These are phyloP conservation scores for Cadophora luteo-olivacea DNA, from an alignment of 2,329 filamentous ascomycete species.

Conservation along the genomic window DNA sequence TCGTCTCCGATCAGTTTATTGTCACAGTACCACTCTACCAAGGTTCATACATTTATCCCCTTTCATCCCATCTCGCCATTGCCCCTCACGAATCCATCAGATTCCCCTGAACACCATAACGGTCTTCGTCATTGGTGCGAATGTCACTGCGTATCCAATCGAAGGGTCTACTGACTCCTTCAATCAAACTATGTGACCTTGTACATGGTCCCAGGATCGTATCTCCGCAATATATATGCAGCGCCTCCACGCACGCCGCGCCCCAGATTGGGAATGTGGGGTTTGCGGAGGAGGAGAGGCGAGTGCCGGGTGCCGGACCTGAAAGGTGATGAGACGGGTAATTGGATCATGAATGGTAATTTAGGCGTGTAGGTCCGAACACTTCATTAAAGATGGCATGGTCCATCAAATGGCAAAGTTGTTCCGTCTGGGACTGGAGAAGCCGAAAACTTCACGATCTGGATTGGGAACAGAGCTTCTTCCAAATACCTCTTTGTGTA, in stretches of 20 bases:
- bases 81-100: neutral
- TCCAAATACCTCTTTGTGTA: too few relatives aligned
- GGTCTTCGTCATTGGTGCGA: slow-evolving; percentile 6
- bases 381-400: neutral
- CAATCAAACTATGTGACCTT: slow-evolving; percentile 11
- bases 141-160: neutral
- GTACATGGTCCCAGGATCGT: slow-evolving; percentile 16
- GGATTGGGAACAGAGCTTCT: too few relatives aligned
- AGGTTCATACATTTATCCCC: slow-evolving; percentile 10
- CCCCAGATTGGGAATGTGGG: slow-evolving; percentile 18
- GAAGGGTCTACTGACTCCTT: slow-evolving; percentile 17
- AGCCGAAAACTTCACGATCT: too few relatives aligned
- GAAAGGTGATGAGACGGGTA: neutral
- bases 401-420: neutral
- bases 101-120: neutral
- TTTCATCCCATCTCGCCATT: slow-evolving; percentile 3
- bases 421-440: neutral
- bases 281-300: slow-evolving; percentile 8
- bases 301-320: slow-evolving; percentile 20
- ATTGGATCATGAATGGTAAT: neutral
- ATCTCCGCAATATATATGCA: slow-evolving; percentile 20
- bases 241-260: slow-evolving; percentile 19
- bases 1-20: neutral
- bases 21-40: neutral
- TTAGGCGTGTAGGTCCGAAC: slow-evolving; percentile 12